These are phyloP conservation scores for Lentinula aciculospora DNA, from an alignment of 768 basidiomycete genomes.

Conservation along the genomic window DNA sequence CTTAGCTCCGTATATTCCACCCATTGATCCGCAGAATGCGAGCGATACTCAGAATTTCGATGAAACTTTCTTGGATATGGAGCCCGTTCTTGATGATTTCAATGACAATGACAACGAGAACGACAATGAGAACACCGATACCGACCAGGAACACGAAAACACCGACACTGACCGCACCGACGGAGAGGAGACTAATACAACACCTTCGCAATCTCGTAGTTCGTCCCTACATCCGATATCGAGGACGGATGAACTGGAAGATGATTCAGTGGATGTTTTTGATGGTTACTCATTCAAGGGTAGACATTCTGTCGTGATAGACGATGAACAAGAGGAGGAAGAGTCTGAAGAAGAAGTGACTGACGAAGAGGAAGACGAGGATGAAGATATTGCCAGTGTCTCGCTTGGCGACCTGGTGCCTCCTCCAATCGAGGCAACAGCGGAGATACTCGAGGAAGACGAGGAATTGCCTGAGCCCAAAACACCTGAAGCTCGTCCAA, in stretches of 20 bases:
- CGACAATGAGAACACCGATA: constrained; percentile 63
- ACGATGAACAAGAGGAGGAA: constrained; percentile 63
- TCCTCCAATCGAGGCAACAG: constrained; percentile 3
- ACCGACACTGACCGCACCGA: constrained; percentile 71
- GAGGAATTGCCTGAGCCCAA: constrained; percentile 47
- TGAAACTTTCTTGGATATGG: constrained; percentile 94
- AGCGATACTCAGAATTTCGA: constrained; percentile 98
- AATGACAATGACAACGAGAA: constrained; percentile 56
- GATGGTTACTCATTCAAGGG: constrained; percentile 95
- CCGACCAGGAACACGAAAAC: constrained; percentile 20
- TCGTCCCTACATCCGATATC: constrained; percentile 52
- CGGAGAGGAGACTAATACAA: constrained; percentile 71
- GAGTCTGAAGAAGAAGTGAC: constrained; percentile 34
- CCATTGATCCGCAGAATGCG: constrained; percentile 86
- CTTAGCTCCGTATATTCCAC: constrained; percentile 87
- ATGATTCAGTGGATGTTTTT: constrained; percentile 72
- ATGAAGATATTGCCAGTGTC: neutral
- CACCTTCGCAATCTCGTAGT: constrained; percentile 75
- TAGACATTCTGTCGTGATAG: constrained; percentile 71
- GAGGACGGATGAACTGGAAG: constrained; percentile 21
- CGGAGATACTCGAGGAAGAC: neutral
- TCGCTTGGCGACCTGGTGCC: neutral
- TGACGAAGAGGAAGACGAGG: constrained; percentile 26
- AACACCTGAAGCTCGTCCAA: constrained; percentile 66
- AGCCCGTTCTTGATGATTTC: constrained; percentile 79